Percentiles rank a stretch among this genome's conserved stretches.
Conservation (phyloP, 2,329 filamentous ascomycete genomes). For the Tolypocladium pustulatum region DNA sequence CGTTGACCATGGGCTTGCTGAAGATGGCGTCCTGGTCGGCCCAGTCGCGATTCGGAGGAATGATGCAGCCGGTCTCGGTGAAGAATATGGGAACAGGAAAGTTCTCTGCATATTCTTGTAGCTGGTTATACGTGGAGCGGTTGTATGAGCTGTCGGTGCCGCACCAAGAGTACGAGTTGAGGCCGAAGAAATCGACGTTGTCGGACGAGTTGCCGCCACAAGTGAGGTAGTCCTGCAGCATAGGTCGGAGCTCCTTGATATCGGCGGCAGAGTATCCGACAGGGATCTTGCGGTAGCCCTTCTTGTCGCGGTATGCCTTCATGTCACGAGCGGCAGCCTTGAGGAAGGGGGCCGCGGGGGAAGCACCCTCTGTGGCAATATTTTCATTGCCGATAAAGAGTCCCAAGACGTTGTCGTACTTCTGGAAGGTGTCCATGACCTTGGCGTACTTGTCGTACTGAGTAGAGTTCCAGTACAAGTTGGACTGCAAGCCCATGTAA, state of each 20-base stretch:
- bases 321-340: conserved; percentile 74
- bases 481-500: conserved; percentile 26
- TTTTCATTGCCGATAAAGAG: conserved; percentile 89
- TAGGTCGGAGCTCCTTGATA: conserved; percentile 56
- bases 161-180: conserved; percentile 83
- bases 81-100: conserved; percentile 85
- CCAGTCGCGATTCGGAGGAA: conserved; percentile 49
- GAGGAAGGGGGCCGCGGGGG: conserved; percentile 65
- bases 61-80: conserved; percentile 80
- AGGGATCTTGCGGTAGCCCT: conserved; percentile 71
- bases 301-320: conserved; percentile 67
- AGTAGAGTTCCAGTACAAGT: conserved; percentile 60
- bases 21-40: conserved; percentile 70
- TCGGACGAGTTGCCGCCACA: conserved; percentile 62
- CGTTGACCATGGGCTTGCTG: conserved; percentile 57
- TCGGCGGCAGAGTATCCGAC: conserved; percentile 83
- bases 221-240: conserved; percentile 62
- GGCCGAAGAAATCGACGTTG: conserved; percentile 69
- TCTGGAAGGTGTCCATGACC: conserved; percentile 68
- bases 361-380: conserved; percentile 51
- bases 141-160: conserved; percentile 47
- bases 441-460: conserved; percentile 58
- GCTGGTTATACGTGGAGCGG: conserved; percentile 56
- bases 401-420: conserved; percentile 70
- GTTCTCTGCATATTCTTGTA: conserved; percentile 55